These are phyloP conservation scores for Umbelopsis sp. DNA, from an alignment of 371 early-diverging fungal species.

Conservation along the genomic window DNA sequence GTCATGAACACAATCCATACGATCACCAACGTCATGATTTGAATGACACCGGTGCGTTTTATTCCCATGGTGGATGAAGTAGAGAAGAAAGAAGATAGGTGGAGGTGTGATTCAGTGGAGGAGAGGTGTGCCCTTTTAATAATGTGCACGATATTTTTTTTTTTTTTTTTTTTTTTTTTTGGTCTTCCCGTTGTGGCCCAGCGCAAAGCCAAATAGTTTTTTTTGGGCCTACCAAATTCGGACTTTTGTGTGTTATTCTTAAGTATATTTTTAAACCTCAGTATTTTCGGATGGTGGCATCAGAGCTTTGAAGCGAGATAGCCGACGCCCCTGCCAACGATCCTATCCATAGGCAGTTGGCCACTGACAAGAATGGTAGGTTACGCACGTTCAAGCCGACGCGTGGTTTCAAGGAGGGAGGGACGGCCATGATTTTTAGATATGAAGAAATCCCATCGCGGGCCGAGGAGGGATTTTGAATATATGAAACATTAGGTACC, in stretches of 20 bases:
- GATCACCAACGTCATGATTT: conserved; percentile 8
- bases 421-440: too few species aligned
- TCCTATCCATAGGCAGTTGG: not conserved
- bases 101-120: not conserved
- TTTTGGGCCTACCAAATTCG: conserved; percentile 4
- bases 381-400: not conserved
- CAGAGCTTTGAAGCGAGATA: not conserved
- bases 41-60: conserved; percentile 1
- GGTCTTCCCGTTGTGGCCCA: not conserved
- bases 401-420: too few species aligned
- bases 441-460: too few species aligned
- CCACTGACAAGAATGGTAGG: not conserved
- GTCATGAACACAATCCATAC: conserved; percentile 5
- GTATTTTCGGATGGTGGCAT: not conserved
- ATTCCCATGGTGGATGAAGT: conserved; percentile 5
- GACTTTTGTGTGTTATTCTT: conserved; percentile 9
- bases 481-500: too few species aligned
- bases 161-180: not conserved
- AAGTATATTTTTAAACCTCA: not conserved
- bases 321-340: not conserved
- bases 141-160: not conserved
- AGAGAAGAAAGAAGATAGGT: not conserved
- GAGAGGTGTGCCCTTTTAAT: not conserved
- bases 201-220: not conserved
- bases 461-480: too few species aligned